Evolutionary conservation across 352 stramenopile genomes (phyloP).

Genomic region (Pythium pyrilobum): DNA sequence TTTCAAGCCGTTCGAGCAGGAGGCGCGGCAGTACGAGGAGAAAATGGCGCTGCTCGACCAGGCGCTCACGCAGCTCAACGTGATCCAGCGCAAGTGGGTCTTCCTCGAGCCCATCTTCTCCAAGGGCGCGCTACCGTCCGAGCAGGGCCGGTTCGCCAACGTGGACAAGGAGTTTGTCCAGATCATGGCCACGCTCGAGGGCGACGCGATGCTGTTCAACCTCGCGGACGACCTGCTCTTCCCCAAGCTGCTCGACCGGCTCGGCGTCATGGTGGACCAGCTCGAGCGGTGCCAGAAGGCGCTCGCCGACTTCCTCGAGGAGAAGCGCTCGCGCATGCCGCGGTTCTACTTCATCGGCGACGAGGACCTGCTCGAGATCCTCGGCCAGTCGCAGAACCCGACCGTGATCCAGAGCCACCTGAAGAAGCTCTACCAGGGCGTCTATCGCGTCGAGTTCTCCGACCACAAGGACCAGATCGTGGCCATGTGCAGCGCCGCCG

Average conservation of each 20-base stretch:
- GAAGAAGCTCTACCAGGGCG: slow-evolving; percentile 96
- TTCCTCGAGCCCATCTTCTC: slow-evolving; percentile 96
- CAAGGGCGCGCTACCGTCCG: slow-evolving; percentile 89
- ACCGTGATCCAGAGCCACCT: slow-evolving; percentile 93
- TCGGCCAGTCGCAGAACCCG: slow-evolving; percentile 91
- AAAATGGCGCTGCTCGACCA: slow-evolving; percentile 88
- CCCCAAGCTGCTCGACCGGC: slow-evolving; percentile 71
- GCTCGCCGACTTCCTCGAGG: slow-evolving; percentile 92
- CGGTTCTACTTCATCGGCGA: slow-evolving; percentile 97
- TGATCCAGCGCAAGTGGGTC: slow-evolving; percentile 95
- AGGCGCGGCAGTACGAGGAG: slow-evolving; percentile 86
- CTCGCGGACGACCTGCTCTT: slow-evolving; percentile 90
- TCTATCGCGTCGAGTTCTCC: slow-evolving; percentile 90
- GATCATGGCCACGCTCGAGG: slow-evolving; percentile 89
- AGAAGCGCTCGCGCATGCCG: slow-evolving; percentile 91
- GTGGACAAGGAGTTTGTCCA: slow-evolving; percentile 93
- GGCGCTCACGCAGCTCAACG: slow-evolving; percentile 77
- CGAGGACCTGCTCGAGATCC: slow-evolving; percentile 94
- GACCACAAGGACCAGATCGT: slow-evolving; percentile 77
- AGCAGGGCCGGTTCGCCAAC: slow-evolving; percentile 87
- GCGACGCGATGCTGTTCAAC: slow-evolving; percentile 91
- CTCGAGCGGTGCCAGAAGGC: slow-evolving; percentile 94
- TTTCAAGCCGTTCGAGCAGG: slow-evolving; percentile 93
- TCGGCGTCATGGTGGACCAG: slow-evolving; percentile 89
- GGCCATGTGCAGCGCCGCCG: slow-evolving; percentile 80